Conservation (phyloP, 192 early-diverging fungal genomes). For the Lobosporangium transversale region DNA sequence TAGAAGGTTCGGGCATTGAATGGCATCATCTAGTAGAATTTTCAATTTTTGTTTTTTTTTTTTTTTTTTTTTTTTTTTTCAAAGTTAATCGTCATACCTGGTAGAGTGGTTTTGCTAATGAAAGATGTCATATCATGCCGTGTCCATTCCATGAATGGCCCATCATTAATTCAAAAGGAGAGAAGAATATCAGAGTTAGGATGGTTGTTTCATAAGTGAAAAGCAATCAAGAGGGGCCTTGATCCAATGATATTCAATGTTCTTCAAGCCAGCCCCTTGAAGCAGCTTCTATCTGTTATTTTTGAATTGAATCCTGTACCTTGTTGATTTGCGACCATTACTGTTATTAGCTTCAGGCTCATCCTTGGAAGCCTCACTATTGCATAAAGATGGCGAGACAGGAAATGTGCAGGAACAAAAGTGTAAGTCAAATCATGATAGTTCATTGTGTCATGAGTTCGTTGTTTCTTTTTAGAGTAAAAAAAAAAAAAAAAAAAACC, state of each 20-base stretch:
- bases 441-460: no score
- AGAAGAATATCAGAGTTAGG: background rate
- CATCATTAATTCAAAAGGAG: background rate
- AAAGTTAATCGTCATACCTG: conserved; percentile 18
- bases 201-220: background rate
- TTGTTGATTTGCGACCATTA: conserved; percentile 6
- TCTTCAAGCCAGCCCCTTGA: no score
- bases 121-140: background rate
- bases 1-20: no score
- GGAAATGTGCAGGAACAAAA: background rate
- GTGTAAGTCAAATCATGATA: background rate
- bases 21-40: no score
- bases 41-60: no score
- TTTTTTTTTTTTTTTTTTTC: no score
- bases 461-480: no score
- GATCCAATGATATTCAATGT: no score
- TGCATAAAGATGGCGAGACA: background rate
- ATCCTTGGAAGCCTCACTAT: conserved; percentile 38
- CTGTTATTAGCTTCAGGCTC: conserved; percentile 29
- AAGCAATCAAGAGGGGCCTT: background rate
- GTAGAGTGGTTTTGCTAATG: conserved; percentile 20
- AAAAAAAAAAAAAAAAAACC: no score
- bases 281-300: no score
- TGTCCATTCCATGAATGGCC: background rate
- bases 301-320: no score